Percentiles rank a stretch among this genome's conserved stretches.
These are phyloP conservation scores for Mycena rosella DNA, from an alignment of 768 basidiomycete species.

Conservation along the genomic window DNA sequence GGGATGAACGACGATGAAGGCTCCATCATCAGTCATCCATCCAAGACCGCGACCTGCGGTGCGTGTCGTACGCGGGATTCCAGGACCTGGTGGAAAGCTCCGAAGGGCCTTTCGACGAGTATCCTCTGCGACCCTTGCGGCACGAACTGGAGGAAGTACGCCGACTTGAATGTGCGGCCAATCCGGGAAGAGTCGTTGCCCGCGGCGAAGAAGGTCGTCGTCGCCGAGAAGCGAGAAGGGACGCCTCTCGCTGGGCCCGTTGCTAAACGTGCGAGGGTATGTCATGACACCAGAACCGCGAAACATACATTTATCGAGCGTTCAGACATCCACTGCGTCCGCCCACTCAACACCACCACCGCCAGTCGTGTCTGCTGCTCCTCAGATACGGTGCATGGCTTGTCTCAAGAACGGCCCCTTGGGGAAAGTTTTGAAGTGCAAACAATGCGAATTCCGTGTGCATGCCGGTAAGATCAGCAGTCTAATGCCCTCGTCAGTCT, in stretches of 20 bases:
- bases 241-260: slow-evolving; percentile 61
- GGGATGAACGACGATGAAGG: slow-evolving; percentile 79
- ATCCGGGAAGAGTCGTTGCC: slow-evolving; percentile 74
- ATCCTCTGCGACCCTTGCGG: slow-evolving; percentile 91
- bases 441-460: slow-evolving; percentile 80
- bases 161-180: slow-evolving; percentile 84
- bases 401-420: slow-evolving; percentile 83
- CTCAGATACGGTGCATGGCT: slow-evolving; percentile 79
- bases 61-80: slow-evolving; percentile 89
- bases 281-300: slow-evolving; percentile 28
- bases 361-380: slow-evolving; percentile 62
- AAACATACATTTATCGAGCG: not conserved
- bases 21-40: slow-evolving; percentile 73
- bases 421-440: slow-evolving; percentile 86
- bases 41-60: slow-evolving; percentile 76
- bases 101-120: slow-evolving; percentile 82
- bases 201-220: slow-evolving; percentile 47
- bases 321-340: slow-evolving; percentile 62
- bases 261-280: slow-evolving; percentile 60
- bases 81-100: slow-evolving; percentile 91
- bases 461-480: slow-evolving; percentile 74
- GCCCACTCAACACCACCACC: slow-evolving; percentile 78
- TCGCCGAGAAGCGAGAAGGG: slow-evolving; percentile 71
- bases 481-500: not conserved
- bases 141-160: slow-evolving; percentile 93